Evolutionary conservation across 441 rosid species (phyloP).

Genomic region (Populus trichocarpa): DNA sequence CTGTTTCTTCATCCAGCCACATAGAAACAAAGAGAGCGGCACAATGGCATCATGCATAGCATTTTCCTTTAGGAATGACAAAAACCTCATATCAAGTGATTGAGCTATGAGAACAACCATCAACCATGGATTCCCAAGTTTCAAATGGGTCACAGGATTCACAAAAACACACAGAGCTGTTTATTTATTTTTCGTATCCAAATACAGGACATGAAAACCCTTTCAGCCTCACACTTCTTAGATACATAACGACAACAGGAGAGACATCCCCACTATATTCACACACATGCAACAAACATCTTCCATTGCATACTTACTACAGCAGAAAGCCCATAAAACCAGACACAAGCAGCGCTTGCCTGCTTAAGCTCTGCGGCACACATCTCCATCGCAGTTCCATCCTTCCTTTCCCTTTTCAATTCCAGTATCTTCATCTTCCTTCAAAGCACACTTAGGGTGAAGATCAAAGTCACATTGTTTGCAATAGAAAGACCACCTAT

Average conservation of each 20-base stretch:
- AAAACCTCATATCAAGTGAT: background rate
- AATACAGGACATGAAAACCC: too few species aligned
- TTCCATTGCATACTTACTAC: background rate
- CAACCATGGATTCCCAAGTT: too few species aligned
- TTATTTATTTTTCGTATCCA: background rate
- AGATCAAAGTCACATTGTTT: constrained; percentile 25
- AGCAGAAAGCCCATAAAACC: background rate
- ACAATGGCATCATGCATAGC: background rate
- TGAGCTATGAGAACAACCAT: background rate
- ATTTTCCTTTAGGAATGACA: background rate
- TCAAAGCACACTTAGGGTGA: constrained; percentile 27
- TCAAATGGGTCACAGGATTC: background rate
- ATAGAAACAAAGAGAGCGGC: background rate
- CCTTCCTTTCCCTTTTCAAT: constrained; percentile 7
- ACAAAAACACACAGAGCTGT: background rate
- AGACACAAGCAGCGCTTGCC: background rate
- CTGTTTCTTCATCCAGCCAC: background rate
- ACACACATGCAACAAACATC: background rate
- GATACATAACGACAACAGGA: background rate
- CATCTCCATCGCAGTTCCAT: constrained; percentile 15
- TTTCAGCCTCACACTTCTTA: background rate
- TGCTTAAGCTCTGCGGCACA: constrained; percentile 13
- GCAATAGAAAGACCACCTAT: constrained; percentile 21
- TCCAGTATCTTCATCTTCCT: constrained; percentile 1
- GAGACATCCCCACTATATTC: background rate